Evolutionary conservation across 2,329 filamentous ascomycete genomes (phyloP), one percentile per base, ranked within the genome.

Genomic region (Epichloe hybrida): DNA sequence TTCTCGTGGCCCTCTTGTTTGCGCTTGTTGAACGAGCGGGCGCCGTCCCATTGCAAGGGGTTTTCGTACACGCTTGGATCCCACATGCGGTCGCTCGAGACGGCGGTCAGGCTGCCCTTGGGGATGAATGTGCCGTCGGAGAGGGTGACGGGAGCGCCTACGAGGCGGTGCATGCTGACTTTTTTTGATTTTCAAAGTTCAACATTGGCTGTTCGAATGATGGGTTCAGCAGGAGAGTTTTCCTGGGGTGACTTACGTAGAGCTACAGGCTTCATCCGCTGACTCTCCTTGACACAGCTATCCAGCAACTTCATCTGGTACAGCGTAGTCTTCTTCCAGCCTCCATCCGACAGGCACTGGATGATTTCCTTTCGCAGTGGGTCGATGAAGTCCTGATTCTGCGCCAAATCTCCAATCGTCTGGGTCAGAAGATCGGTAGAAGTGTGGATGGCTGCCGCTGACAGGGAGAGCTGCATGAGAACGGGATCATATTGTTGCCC

Each of bases 361-460:
- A 21, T n/a, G 8, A 69, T 67, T 52, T 76, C 73, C 21, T 71
- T 63, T 11, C 69, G 65, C 38, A 76, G 61, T 3, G 58, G 56
- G 5, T 65, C 63, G 21, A 73, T 46, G 39, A 62, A 67, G 0
- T 62, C 59, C 12, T 62, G 59, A 36, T 69, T 65, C 11, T 67
- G 64, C 0, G 74, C 75, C 21, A 77, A 56, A 9, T 53, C 31
- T 2, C 53, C 35, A 20, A 61, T 41, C 9, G 53, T 51, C 39
- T 55, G 50, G 4, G 38, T 45, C 11, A 55, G 45, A 23, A 59
- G 48, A 42, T 61, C 58, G n/a, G 69, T 67, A 0, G 76, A 76
- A 2, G 75, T 79, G 61, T 79, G 75, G 40, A 77, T 76, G 13
- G 74, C 72, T 2, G 73, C 75, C 48, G 76, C 70, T 3, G 67